Base-by-base conservation (phyloP, 2,329 filamentous ascomycete genomes). In the Aspergillus udagawae region DNA sequence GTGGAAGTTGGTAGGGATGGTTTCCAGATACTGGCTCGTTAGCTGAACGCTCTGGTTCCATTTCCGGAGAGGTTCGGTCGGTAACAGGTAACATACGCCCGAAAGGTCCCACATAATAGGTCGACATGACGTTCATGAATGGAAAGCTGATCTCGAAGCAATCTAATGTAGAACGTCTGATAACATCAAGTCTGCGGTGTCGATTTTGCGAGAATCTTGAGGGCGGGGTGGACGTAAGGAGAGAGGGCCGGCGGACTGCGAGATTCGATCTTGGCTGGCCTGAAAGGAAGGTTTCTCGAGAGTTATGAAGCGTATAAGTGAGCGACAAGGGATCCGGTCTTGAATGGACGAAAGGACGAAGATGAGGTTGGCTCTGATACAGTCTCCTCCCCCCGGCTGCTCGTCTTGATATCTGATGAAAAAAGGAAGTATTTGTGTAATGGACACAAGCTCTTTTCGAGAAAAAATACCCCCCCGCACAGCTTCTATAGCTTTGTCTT, bases 1-100 rank as follows among this genome's bases (percentile, higher is more conserved):
- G 74, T 55, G 75, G 75, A 54, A 77, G 75, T 57, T 74, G 72
- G 61, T 75, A 77, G 51, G 70, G 72, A 55, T 59, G 67, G 52
- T 67, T 65, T 63, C 60, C 69, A 49, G 65, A 49, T 52, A 67
- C 69, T 70, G 65, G 67, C 49, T 60, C 63, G 59, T 73, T 73
- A 67, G 71, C 68, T 63, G 64, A 49, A 60, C 49, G 60, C 47
- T 67, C 64, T 58, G 67, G 57, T 50, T 65, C 60, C 51, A 63
- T 66, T 60, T 69, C 67, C 48, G 67, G 57, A 49, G 64, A 61
- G 49, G 55, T 57, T 54, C 60, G 56, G 58, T 71, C 67, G 58
- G 54, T 63, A 50, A 61, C 58, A 61, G 72, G 69, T 62, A 75
- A 71, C 64, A 69, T 75, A 68, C 71, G 70, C 62, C 74, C 74